phyloP scores from a whole-genome alignment of 495 filamentous ascomycete genomes.

The Aspergillus bridgeri region DNA sequence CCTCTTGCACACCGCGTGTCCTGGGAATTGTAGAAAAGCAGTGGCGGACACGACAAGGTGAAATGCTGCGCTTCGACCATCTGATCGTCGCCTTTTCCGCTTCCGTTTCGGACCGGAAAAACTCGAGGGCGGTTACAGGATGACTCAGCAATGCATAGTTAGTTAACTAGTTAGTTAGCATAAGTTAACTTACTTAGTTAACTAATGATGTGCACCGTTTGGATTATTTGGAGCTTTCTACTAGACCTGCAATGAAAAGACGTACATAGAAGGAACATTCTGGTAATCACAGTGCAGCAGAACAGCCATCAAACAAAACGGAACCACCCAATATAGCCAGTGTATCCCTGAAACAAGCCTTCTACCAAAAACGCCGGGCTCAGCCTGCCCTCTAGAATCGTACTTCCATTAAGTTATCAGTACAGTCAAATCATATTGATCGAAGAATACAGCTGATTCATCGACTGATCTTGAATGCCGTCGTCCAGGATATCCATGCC shows the following conservation, averaged over 20 bases:
- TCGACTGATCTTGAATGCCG: constrained; percentile 34
- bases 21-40: not conserved
- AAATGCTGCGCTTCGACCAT: not conserved
- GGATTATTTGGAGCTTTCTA: too few relatives aligned
- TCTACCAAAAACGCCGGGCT: not conserved
- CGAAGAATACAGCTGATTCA: constrained; percentile 37
- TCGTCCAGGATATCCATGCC: constrained; percentile 39
- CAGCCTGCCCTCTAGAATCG: not conserved
- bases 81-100: constrained; percentile 18
- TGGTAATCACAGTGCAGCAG: not conserved
- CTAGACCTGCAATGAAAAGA: too few relatives aligned
- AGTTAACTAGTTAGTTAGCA: too few relatives aligned
- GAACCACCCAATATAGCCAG: not conserved
- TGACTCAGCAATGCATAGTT: not conserved
- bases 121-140: constrained; percentile 27
- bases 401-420: not conserved
- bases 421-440: constrained; percentile 35
- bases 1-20: constrained; percentile 17
- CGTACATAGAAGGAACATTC: not conserved
- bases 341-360: not conserved
- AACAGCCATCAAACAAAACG: not conserved
- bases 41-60: not conserved
- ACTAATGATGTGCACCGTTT: too few relatives aligned
- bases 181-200: too few relatives aligned
- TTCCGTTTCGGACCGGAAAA: constrained; percentile 39